Evolutionary conservation across 495 filamentous ascomycete species (phyloP), one percentile per base, ranked within the genome.

Genomic region (Aspergillus steynii): DNA sequence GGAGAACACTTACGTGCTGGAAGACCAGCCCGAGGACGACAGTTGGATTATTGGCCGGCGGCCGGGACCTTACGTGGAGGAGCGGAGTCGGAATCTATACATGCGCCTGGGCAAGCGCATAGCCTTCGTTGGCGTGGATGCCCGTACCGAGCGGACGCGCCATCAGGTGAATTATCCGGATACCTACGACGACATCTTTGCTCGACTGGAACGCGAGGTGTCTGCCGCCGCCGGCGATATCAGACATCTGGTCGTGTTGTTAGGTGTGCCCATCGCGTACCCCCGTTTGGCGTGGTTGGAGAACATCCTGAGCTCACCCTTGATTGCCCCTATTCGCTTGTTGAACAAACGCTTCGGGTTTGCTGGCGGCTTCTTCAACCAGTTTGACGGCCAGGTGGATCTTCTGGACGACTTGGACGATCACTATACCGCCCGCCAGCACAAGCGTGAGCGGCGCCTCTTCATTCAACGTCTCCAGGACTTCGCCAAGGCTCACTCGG

Each of bases 261-360:
- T 98, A 50, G 94, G 94, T 55, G 91, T 98, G 29, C 94, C 94
- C 2, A 96, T 98, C 63, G 93, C 93, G 5, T 98, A 97, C 69
- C 94, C 94, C 5, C 90, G 94, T 56, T 82, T 98, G 48, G 92
- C 91, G 10, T 97, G 94, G 94, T 83, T 97, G 5, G 91, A 95
- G 72, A 96, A 94, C 69, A 89, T 98, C 57, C 85, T 98, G 60
- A 82, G 80, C 34, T 93, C 89, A 52, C 94, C 94, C 1, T 55
- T 97, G 49, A 88, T 96, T 65, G 91, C 86, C 1, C 90, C 91
- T 0, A 86, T 98, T 64, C 90, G 91, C 48, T 88, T 98, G 64
- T 70, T 97, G 54, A 96, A 96, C 79, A 91, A 93, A 74, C 86
- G 93, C 53, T 93, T 98, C 66, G 94, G 94, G 53, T 72, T 96